Base-by-base conservation (phyloP, 164 flowering plant genomes). In the Cinnamomum chago region DNA sequence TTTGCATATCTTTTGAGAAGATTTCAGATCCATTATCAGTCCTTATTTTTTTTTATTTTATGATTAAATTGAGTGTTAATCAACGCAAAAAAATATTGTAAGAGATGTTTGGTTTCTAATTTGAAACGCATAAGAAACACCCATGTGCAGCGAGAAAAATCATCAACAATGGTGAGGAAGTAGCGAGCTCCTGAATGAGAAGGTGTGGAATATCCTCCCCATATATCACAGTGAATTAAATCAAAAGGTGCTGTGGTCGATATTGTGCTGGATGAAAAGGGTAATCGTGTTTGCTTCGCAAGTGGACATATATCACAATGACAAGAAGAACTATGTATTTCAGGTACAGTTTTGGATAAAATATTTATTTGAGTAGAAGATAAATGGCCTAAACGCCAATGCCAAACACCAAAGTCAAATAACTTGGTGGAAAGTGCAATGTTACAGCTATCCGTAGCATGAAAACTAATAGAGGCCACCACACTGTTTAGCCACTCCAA, bases 101-200 rank as follows among this genome's bases (percentile, higher is more conserved):
- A 20, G 24, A 67, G 17, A 24, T 1, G 18, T 2, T 1, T 3
- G 1, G 76, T 75, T 58, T 75, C 51, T 22, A 20, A 67, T 58
- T 75, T 75, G 66, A 52, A 22, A 1, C 11, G 12, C 72, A 75
- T 75, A 3, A 75, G 47, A 55, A 23, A 67, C 5, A 30, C 20
- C 25, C 71, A 66, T 5, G 76, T 74, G 25, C 71, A 27, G 23
- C 25, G n/a, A n/a, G 35, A 20, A 68, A 58, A 75, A 68, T 58
- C 51, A 75, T 75, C 55, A 3, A 75, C 28, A 68, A 68, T 67
- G 6, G 72, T n/a, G 0, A 75, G 51, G 20, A 75, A 75, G 60
- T 73, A 73, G 35, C 15, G 72, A 18, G 76, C 50, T 0, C 72
- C 50, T 30, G 52, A 27, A 3, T 17, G 7, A 3, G 71, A 67